Base-by-base conservation (phyloP, 208 protist species). In the Leishmania major region DNA sequence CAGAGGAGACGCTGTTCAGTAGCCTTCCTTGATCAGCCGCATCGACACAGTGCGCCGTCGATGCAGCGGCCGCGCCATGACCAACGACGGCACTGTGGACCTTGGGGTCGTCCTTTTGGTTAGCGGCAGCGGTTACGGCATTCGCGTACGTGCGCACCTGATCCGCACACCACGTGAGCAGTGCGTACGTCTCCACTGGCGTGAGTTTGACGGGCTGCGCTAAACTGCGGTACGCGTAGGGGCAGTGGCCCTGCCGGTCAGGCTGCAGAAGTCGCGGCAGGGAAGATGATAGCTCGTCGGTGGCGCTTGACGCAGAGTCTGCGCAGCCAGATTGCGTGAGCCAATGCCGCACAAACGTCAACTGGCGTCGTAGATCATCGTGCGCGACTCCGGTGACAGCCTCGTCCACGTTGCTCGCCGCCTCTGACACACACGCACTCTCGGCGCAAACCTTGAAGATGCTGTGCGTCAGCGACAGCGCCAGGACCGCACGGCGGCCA, bases 381-480 rank as follows among this genome's bases (percentile, higher is more conserved):
- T 47, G 53, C 2, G 53, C 22, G 11, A 51, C 66, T 11, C 51
- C 43, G 72, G 62, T 69, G 17, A 40, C 47, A 45, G n/a, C 77
- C 51, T 55, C 55, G 37, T 79, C 49, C 28, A 4, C 51, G 31
- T 11, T 37, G 40, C 17, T n/a, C 69, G n/a, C 8, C 4, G 59
- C 28, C 75, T 35, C 40, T 19, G 66, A 6, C 2, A 28, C 0
- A 8, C 25, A 31, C 25, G 31, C 69, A 3, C 5, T 67, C 11
- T 2, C 57, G 7, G 10, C 53, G 45, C 51, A 75, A n/a, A 55
- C 55, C 43, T 49, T 7, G 8, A 82, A 40, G 37, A 83, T 66
- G 74, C 80, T 80, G 35, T 80, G 78, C 25, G 75, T 76, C 49
- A 86, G 78, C 13, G 83, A 86, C 66, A 86, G 53, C 4, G 78